phyloP scores from a whole-genome alignment of 768 basidiomycete genomes.

The Rubroboletus pulcherrimus region DNA sequence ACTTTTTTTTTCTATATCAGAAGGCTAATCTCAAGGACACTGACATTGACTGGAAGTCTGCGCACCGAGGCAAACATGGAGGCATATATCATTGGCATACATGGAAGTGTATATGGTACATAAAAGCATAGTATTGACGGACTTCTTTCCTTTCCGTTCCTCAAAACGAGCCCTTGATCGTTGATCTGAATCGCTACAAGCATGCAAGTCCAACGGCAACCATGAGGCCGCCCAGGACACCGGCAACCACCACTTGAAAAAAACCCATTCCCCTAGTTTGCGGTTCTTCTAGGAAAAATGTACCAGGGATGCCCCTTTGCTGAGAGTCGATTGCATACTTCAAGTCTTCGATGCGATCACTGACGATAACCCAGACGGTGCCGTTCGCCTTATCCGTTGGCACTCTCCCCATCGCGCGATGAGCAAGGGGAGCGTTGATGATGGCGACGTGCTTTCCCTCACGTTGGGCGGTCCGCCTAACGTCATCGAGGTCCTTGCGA shows the following conservation, averaged over 20 bases:
- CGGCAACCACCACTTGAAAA: conserved; percentile 33
- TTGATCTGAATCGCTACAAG: conserved; percentile 29
- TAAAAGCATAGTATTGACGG: conserved; percentile 5
- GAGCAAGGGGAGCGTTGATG: conserved; percentile 25
- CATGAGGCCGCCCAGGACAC: conserved; percentile 29
- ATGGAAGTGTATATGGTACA: conserved; percentile 9
- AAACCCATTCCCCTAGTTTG: conserved; percentile 22
- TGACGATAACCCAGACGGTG: conserved; percentile 32
- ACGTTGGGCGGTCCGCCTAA: conserved; percentile 26
- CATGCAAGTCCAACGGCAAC: conserved; percentile 29
- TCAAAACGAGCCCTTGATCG: neutral
- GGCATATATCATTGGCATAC: conserved; percentile 22
- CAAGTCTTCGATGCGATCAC: conserved; percentile 31
- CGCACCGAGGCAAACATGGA: neutral
- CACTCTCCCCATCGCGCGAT: conserved; percentile 18
- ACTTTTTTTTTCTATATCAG: neutral
- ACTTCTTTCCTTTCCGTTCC: neutral
- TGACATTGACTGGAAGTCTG: neutral
- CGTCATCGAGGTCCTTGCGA: conserved; percentile 22
- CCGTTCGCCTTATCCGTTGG: conserved; percentile 14
- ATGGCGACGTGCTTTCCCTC: conserved; percentile 33
- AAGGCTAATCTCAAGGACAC: neutral
- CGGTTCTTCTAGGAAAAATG: conserved; percentile 20
- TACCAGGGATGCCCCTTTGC: conserved; percentile 31
- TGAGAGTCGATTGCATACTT: conserved; percentile 32